Base-by-base conservation (phyloP, 306 rosid genomes). In the Fragaria nilgerrensis region DNA sequence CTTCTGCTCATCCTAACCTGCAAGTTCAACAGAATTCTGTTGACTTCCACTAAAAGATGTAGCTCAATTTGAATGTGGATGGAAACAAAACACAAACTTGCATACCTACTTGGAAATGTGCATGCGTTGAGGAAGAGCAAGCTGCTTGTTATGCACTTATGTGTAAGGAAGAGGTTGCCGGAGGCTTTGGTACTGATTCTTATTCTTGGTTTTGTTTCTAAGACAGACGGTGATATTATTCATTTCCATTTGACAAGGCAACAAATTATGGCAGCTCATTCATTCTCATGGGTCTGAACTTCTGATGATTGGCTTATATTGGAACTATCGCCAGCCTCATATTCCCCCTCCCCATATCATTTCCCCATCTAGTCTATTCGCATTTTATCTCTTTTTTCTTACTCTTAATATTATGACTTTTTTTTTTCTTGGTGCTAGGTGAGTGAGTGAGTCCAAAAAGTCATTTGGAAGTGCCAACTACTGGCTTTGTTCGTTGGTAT, bases 1-100 rank as follows among this genome's bases (percentile, higher is more conserved):
- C 80, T 76, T 84, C 84, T 88, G 76, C 87, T 92, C 97, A 92
- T 84, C 37, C 80, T 62, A 36, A 59, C 82, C 89, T 87, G 76
- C 44, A 43, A 63, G 63, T 48, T 65, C 8, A 52, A 50, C 48
- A 41, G 25, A 27, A 27, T 19, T 20, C 44, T 39, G 77, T 58
- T 44, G 22, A 15, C 43, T 70, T 77, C 75, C 63, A 7, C 4
- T 2, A 10, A 22, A 70, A 48, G 16, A 25, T 66, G 2, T 16
- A 48, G 65, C 47, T 44, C 75, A 63, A 61, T 12, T 23, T 23
- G 32, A 66, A 6, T 25, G 34, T 4, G 37, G 2, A 61, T 12
- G 34, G 36, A 23, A 61, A 61, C 17, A 61, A 43, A 13, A 12
- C 66, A 61, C 2, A 27, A 65, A 36, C 0, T 19, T 0, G 45